These are phyloP conservation scores for Cladosporium sp. DNA, from an alignment of 2,329 filamentous ascomycete species.

Conservation along the genomic window DNA sequence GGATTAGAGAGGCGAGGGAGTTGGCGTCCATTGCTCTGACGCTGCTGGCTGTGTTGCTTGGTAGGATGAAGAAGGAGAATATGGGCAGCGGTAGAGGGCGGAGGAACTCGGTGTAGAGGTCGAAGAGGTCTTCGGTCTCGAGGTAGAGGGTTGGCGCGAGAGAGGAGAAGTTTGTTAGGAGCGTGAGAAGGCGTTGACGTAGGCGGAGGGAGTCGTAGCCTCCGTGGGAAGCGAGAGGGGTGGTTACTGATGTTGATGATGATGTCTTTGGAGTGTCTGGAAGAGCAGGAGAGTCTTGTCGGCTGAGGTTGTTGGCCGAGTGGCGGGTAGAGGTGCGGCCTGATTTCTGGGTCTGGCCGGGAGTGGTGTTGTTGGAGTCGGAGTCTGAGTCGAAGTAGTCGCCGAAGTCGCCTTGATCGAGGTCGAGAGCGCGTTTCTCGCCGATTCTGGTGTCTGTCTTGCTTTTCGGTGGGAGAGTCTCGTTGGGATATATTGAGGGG, in stretches of 20 bases:
- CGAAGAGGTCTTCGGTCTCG: conserved; percentile 54
- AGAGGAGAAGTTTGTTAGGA: conserved; percentile 41
- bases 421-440: conserved; percentile 46
- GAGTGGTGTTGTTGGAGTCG: conserved; percentile 7
- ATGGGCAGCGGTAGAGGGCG: conserved; percentile 55
- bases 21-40: conserved; percentile 24
- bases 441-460: conserved; percentile 56
- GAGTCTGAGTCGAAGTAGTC: conserved; percentile 32
- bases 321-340: conserved; percentile 48
- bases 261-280: conserved; percentile 57
- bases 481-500: conserved; percentile 63
- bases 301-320: conserved; percentile 35
- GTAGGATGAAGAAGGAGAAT: conserved; percentile 55
- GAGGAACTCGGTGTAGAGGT: conserved; percentile 54
- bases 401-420: conserved; percentile 46
- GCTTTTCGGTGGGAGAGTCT: conserved; percentile 49
- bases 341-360: conserved; percentile 49
- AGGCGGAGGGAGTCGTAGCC: conserved; percentile 55
- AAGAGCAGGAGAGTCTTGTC: conserved; percentile 47
- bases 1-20: conserved; percentile 49
- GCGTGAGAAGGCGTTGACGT: conserved; percentile 59
- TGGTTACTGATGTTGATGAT: conserved; percentile 52
- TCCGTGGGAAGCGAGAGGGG: conserved; percentile 30
- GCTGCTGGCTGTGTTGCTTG: conserved; percentile 16
- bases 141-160: conserved; percentile 44